Conservation (phyloP, 192 early-diverging fungal species). For the Lunasporangiospora selenospora region DNA sequence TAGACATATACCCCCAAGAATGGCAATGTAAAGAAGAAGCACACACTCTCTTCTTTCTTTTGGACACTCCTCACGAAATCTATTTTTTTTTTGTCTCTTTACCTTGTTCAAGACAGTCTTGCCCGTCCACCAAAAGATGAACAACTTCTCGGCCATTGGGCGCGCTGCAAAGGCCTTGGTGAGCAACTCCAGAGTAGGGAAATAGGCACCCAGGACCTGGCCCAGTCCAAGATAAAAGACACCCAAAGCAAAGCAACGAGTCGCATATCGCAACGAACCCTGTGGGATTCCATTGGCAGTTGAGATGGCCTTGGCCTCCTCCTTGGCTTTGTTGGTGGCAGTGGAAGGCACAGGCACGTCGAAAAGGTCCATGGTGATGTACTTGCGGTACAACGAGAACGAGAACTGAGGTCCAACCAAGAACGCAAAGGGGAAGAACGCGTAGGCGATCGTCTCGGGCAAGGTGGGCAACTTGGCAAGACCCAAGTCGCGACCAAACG, state of each 20-base stretch:
- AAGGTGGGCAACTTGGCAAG: conserved; percentile 52
- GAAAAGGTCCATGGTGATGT: conserved; percentile 52
- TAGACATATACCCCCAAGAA: no score
- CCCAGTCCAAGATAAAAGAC: conserved; percentile 51
- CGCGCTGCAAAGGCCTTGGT: conserved; percentile 49
- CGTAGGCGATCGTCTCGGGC: conserved; percentile 55
- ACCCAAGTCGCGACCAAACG: conserved; percentile 56
- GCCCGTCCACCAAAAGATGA: conserved; percentile 56
- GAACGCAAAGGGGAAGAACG: conserved; percentile 64
- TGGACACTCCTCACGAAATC: background rate
- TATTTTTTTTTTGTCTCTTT: conserved; percentile 3
- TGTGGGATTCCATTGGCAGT: conserved; percentile 41
- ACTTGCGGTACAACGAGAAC: conserved; percentile 60
- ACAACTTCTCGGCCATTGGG: conserved; percentile 36
- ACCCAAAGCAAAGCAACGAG: conserved; percentile 47
- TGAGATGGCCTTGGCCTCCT: conserved; percentile 34
- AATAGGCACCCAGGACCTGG: conserved; percentile 53
- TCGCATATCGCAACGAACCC: conserved; percentile 46
- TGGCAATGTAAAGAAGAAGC: no score
- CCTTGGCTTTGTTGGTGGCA: conserved; percentile 19
- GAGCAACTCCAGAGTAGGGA: conserved; percentile 52
- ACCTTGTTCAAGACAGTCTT: conserved; percentile 61
- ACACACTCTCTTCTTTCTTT: background rate
- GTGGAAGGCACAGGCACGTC: conserved; percentile 31
- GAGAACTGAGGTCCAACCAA: conserved; percentile 70